Conservation (phyloP, 208 protist genomes). For the Balamuthia mandrillaris region DNA sequence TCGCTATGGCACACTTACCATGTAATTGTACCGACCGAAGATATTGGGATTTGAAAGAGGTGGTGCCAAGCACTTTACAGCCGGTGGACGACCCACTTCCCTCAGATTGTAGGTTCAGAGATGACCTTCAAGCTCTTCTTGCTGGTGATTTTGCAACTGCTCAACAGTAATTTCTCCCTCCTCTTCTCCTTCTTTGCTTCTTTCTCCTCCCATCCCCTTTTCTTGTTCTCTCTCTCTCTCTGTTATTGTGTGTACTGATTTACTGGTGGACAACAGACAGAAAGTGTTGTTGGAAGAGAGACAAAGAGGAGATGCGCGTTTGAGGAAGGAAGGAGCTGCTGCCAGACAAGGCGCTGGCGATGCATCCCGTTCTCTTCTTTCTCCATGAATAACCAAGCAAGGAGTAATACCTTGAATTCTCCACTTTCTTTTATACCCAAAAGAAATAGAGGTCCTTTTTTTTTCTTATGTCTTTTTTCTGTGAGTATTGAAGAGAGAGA, state of each 20-base stretch:
- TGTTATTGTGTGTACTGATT: not conserved
- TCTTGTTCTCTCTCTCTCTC: not conserved
- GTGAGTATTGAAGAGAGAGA: no score
- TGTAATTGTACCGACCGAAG: not conserved
- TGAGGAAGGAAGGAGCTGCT: not conserved
- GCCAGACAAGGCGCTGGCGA: not conserved
- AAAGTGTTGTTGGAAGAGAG: constrained; percentile 38
- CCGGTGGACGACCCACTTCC: constrained; percentile 36
- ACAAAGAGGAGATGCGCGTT: not conserved
- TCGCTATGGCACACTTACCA: not conserved
- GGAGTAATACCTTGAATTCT: no score
- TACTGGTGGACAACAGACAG: not conserved
- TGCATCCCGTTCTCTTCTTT: no score
- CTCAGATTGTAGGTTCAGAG: constrained; percentile 40
- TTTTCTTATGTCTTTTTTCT: no score
- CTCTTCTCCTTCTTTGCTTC: no score
- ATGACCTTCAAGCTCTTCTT: not conserved
- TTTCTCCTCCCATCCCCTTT: not conserved
- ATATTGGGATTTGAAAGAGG: constrained; percentile 52
- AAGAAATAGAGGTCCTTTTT: no score
- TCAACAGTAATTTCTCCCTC: not conserved
- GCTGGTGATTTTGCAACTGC: not conserved
- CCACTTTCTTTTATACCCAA: no score
- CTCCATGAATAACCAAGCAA: no score
- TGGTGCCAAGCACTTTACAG: not conserved